Evolutionary conservation across 495 filamentous ascomycete species (phyloP), one percentile per base, ranked within the genome.

Genomic region (Penicillium herquei): DNA sequence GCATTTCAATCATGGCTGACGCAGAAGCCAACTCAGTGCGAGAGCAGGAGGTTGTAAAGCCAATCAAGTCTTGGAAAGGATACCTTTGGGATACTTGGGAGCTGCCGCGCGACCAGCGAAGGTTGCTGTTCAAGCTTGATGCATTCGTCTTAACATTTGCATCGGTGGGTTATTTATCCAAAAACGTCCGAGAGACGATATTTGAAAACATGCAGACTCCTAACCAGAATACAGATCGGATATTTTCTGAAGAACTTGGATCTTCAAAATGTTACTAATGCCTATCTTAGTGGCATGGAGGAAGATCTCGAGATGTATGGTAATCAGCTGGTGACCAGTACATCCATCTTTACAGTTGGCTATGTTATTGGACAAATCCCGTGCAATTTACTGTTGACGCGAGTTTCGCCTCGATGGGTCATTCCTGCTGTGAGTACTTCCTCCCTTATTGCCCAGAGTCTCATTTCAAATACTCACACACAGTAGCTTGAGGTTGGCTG

Each of bases 291-390:
- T 51, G 69, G 64, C 35, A 71, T 70, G 70, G 58, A 65, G 42
- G 67, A 85, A 58, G 80, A 83, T 34, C 31, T 63, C 2, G 35
- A 48, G 30, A 63, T 63, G 60, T 59, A 42, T 40, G 60, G 60
- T 12, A 54, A 63, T 37, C 51, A 63, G 30, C 54, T 63, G 13
- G 60, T 63, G 9, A 63, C 60, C 6, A 63, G 56, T 56, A 72
- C 68, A 30, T 78, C 77, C 1, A 73, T 69, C 44, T 86, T 76
- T 69, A 85, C 81, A 1, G 77, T 82, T 10, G 83, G 82, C 17
- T 81, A 84, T 60, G 75, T 85, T 6, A 69, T 84, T 37, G 81
- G 80, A 16, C 72, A 84, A 61, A 76, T 85, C 39, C 82, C 82
- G 0, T 75, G 71, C 59, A 79, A 83, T 57, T 64, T 84, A 37